Conservation (phyloP, 2,329 filamentous ascomycete species). For the Curvularia sp. region DNA sequence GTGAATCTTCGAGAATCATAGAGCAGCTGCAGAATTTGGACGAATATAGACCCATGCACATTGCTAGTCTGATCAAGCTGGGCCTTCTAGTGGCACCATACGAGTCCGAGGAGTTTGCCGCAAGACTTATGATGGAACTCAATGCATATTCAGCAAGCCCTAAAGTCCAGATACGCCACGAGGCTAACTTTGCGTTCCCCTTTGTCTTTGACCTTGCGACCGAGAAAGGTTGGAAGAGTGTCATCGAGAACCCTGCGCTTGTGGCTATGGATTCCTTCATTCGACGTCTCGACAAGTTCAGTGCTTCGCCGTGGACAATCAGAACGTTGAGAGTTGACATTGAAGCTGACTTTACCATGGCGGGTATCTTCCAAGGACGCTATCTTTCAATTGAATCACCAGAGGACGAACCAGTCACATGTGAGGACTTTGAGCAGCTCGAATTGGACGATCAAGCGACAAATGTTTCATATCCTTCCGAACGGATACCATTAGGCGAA, state of each 20-base stretch:
- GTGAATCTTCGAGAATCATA: slow-evolving; percentile 45
- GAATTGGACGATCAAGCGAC: slow-evolving; percentile 33
- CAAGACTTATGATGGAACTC: slow-evolving; percentile 52
- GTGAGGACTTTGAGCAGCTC: slow-evolving; percentile 52
- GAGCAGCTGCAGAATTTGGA: slow-evolving; percentile 49
- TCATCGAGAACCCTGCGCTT: slow-evolving; percentile 53
- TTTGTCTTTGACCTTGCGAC: slow-evolving; percentile 53
- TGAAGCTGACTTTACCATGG: slow-evolving; percentile 52
- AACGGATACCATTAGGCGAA: slow-evolving; percentile 24
- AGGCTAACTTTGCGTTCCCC: slow-evolving; percentile 59
- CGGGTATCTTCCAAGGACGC: slow-evolving; percentile 54
- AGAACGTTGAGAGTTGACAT: slow-evolving; percentile 51
- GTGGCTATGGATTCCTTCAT: slow-evolving; percentile 54
- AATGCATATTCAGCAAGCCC: slow-evolving; percentile 55
- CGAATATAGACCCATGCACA: slow-evolving; percentile 56
- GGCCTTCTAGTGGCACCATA: slow-evolving; percentile 53
- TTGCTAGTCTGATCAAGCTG: slow-evolving; percentile 58
- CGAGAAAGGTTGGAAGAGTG: slow-evolving; percentile 43
- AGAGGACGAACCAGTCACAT: slow-evolving; percentile 47
- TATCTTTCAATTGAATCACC: slow-evolving; percentile 55
- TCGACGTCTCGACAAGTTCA: slow-evolving; percentile 53
- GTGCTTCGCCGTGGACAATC: slow-evolving; percentile 49
- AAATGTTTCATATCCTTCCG: slow-evolving; percentile 21
- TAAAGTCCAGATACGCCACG: slow-evolving; percentile 61
- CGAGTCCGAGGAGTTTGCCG: slow-evolving; percentile 49